Evolutionary conservation across 2,329 filamentous ascomycete genomes (phyloP), one percentile per base, ranked within the genome.

Genomic region (Hymenoscyphus infarciens): DNA sequence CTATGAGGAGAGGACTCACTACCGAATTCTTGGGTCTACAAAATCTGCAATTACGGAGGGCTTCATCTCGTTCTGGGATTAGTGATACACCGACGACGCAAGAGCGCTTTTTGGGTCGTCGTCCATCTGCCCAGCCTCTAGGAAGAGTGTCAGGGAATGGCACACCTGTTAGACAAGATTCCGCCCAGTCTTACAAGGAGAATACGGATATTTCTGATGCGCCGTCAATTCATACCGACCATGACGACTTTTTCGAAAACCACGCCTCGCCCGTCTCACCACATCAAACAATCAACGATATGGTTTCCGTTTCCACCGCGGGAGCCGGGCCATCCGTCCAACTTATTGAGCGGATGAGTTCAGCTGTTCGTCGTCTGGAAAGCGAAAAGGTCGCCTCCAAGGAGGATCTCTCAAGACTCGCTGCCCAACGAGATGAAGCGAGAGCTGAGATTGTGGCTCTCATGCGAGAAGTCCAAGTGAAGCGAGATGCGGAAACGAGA

Each of bases 341-440:
- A 76, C 84, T 99, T 0, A 93, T 99, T 16, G 95, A 98, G 77
- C 86, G 94, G 60, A 96, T 99, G 91, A 96, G 91, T 72, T 91
- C 93, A 2, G 91, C 92, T 0, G 93, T 99, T 54, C 89, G 95
- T 10, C 86, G 94, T 5, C 81, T 99, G 0, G 95, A 99, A 74
- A 91, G 87, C 57, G 95, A 99, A 74, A 96, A 96, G 73, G 91
- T 95, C 1, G 90, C 89, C 1, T 87, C 88, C 15, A 92, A 90
- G 72, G 95, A 99, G 73, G 95, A 99, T 75, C 81, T 97, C 67
- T 81, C 83, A 0, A 83, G 94, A 7, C 83, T 99, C 19, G 87
- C 87, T 5, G 81, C 83, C n/a, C 95, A 99, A 75, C 84, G 95
- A 56, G 95, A 99, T 72, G 92, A 97, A 74, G 92, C 94, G 2